phyloP scores from a whole-genome alignment of 495 filamentous ascomycete genomes.

The Hyphodiscus hymeniophilus region DNA sequence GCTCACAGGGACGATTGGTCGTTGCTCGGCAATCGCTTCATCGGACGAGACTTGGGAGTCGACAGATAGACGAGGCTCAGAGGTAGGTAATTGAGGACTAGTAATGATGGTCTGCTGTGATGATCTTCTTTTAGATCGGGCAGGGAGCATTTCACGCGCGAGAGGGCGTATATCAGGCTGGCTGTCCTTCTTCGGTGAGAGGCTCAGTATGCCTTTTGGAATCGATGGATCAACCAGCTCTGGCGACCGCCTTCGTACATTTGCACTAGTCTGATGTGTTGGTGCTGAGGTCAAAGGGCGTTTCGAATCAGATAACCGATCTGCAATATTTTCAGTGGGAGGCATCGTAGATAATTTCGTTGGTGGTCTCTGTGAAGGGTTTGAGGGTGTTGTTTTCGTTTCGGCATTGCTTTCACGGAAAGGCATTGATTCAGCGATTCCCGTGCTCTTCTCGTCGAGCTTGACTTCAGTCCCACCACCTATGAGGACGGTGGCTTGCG shows the following conservation, averaged over 20 bases:
- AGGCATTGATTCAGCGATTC: too few relatives aligned
- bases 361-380: neutral
- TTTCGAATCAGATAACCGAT: neutral
- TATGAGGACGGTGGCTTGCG: neutral
- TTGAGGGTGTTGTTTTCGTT: too few relatives aligned
- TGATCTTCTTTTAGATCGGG: conserved; percentile 8
- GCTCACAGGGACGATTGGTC: neutral
- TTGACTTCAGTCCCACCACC: neutral
- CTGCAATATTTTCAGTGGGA: neutral
- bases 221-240: conserved; percentile 20
- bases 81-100: conserved; percentile 4
- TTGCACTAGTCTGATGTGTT: neutral
- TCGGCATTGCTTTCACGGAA: too few relatives aligned
- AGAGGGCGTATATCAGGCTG: conserved; percentile 5
- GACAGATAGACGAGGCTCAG: neutral
- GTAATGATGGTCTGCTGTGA: conserved; percentile 12
- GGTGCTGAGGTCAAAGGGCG: neutral
- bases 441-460: neutral
- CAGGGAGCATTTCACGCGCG: neutral
- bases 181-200: conserved; percentile 11
- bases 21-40: neutral
- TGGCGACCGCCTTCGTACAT: conserved; percentile 1
- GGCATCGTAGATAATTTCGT: neutral
- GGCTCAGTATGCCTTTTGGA: conserved; percentile 18
- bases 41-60: neutral